These are phyloP conservation scores for Immersiporthe knoxdaviesiana DNA, from an alignment of 2,329 filamentous ascomycete genomes.

Conservation along the genomic window DNA sequence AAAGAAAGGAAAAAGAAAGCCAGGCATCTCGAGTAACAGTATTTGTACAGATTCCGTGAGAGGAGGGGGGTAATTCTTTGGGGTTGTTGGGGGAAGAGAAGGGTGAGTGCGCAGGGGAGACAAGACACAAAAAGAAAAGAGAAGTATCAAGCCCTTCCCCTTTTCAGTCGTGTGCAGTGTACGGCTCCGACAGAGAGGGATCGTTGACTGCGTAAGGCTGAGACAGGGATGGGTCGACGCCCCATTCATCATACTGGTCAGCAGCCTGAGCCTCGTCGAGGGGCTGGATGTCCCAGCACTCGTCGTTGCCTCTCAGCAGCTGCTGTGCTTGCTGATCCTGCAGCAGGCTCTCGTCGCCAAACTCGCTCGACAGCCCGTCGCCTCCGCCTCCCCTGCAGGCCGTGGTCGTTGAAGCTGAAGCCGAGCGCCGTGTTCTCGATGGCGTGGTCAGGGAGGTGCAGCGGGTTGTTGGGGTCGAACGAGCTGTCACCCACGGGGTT, in stretches of 20 bases:
- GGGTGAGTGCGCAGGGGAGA: not conserved
- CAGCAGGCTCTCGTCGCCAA: slow-evolving; percentile 1
- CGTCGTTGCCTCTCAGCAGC: slow-evolving; percentile 14
- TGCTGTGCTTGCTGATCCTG: slow-evolving; percentile 21
- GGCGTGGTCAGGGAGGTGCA: slow-evolving; percentile 21
- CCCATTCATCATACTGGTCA: slow-evolving; percentile 24
- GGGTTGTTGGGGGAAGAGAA: not conserved
- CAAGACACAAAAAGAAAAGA: not conserved
- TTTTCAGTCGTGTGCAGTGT: slow-evolving; percentile 24
- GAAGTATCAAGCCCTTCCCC: not conserved
- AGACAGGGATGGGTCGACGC: slow-evolving; percentile 27
- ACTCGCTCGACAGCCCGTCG: not conserved
- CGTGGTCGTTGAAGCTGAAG: slow-evolving; percentile 9
- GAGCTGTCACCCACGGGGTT: slow-evolving; percentile 6
- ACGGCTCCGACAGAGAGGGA: slow-evolving; percentile 27
- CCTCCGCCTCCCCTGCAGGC: not conserved
- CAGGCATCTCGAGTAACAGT: not conserved
- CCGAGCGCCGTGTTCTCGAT: slow-evolving; percentile 14
- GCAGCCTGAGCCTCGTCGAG: slow-evolving; percentile 21
- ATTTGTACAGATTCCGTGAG: not conserved
- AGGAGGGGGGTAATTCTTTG: not conserved
- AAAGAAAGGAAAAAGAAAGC: no score
- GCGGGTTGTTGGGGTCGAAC: slow-evolving; percentile 25
- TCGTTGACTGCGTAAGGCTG: slow-evolving; percentile 19
- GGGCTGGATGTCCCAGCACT: slow-evolving; percentile 28